Evolutionary conservation across 768 basidiomycete genomes (phyloP).

Genomic region (Podaxis sp.): DNA sequence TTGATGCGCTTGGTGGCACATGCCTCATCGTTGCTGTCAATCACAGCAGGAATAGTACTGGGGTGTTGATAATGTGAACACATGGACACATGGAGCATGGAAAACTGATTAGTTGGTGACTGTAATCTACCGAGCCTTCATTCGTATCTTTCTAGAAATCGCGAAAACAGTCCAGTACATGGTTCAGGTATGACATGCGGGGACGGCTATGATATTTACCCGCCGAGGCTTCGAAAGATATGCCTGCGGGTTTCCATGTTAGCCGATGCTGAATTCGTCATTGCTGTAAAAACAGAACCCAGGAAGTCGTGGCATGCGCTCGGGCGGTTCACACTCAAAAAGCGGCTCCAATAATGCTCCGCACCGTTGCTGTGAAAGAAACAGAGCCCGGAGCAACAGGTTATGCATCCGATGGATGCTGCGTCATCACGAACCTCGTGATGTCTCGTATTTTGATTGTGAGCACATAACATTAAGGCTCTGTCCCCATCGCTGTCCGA

Average conservation of each 20-base stretch:
- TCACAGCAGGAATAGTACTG: not conserved
- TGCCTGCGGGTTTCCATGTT: not conserved
- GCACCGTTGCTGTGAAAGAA: not conserved
- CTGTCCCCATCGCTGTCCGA: not conserved
- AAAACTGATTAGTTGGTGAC: not conserved
- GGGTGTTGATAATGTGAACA: not conserved
- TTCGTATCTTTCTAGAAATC: not conserved
- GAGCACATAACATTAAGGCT: not conserved
- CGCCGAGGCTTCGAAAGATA: not conserved
- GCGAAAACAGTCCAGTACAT: not conserved
- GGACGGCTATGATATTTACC: not conserved
- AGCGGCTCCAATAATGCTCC: not conserved
- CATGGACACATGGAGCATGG: slow-evolving; percentile 4
- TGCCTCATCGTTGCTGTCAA: not conserved
- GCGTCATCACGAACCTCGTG: not conserved
- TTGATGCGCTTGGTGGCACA: not conserved
- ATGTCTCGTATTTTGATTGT: not conserved
- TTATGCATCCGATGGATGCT: not conserved
- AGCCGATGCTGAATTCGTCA: not conserved
- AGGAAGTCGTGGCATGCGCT: not conserved
- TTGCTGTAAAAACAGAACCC: not conserved
- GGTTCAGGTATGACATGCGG: not conserved
- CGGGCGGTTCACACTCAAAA: not conserved
- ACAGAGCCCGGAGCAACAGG: not conserved
- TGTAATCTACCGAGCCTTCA: slow-evolving; percentile 1